Percentiles rank a stretch among this genome's conserved stretches.
These are phyloP conservation scores for Kwoniella europaea DNA, from an alignment of 768 basidiomycete genomes.

Conservation along the genomic window DNA sequence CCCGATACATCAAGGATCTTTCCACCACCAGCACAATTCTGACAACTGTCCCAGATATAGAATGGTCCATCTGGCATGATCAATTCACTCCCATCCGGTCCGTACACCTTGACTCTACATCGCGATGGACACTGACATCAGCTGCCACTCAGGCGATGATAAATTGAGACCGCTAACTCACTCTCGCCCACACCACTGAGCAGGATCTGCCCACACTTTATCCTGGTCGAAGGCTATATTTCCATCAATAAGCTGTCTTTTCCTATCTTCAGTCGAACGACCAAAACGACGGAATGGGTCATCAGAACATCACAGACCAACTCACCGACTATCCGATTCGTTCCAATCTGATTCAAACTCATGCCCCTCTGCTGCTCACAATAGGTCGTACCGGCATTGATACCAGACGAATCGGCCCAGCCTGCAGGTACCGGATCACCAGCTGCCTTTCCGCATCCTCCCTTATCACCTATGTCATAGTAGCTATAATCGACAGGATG, in stretches of 20 bases:
- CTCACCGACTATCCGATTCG: conserved; percentile 28
- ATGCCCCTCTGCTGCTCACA: conserved; percentile 20
- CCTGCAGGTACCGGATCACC: conserved; percentile 18
- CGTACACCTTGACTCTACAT: conserved; percentile 17
- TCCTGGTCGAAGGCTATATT: conserved; percentile 22
- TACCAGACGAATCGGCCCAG: conserved; percentile 17
- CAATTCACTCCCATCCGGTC: conserved; percentile 14
- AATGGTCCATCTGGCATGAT: conserved; percentile 18
- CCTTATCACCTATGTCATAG: conserved; percentile 25
- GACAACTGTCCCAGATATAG: conserved; percentile 31
- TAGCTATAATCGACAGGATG: conserved; percentile 11
- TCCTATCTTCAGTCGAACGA: too few relatives aligned
- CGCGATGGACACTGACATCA: neutral
- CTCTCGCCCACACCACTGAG: conserved; percentile 29
- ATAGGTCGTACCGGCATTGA: conserved; percentile 16
- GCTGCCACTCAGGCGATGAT: neutral
- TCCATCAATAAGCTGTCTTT: neutral
- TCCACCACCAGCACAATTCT: conserved; percentile 15
- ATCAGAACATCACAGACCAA: neutral
- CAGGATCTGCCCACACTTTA: conserved; percentile 21
- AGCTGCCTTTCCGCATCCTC: neutral
- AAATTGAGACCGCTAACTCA: neutral
- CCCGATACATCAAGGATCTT: conserved; percentile 26
- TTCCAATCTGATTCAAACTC: conserved; percentile 21
- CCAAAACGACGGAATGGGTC: neutral